Evolutionary conservation across 2,329 filamentous ascomycete genomes (phyloP), one percentile per base, ranked within the genome.

Genomic region (Chalaropsis thielavioides): DNA sequence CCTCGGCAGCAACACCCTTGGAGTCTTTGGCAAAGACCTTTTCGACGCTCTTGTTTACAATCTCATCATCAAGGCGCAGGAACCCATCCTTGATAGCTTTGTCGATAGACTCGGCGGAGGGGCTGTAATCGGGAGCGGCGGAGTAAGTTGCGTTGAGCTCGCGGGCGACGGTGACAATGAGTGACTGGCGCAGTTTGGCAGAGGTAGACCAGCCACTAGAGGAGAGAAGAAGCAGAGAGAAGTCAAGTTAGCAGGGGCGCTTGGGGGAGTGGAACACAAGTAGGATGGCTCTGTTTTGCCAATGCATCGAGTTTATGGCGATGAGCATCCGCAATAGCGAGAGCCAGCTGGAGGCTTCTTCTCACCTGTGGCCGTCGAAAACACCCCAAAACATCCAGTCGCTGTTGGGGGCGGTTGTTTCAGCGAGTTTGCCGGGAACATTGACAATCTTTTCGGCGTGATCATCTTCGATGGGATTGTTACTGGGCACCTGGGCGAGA

Each of bases 301-400:
- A 6, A 10, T 44, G 27, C 19, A 62, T 41, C 40, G 62, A 67
- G 1, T 24, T 22, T 19, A 19, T 56, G 49, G 13, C 22, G 19
- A 19, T 19, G n/a, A 19, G 17, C 1, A 17, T 61, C 24, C 3
- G n/a, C n/a, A 46, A 17, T n/a, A 8, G 2, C 8, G n/a, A 19
- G 38, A 24, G 13, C 22, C 22, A 22, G 13, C 7, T 19, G 27
- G 15, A 27, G 31, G 41, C n/a, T 15, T 19, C 4, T 41, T 81
- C 83, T 75, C 78, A 92, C 90, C 89, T 90, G 75, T 99, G 94
- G 0, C 94, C 94, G 73, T 99, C 94, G 75, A 97, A 99, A 19
- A 99, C 92, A 66, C 92, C 94, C 94, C 95, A 99, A 75, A 99
- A 99, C 91, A 97, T 97, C 94, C 94, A 99, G 75, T 99, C 95